Base-by-base conservation (phyloP, 2,329 filamentous ascomycete genomes). In the Stachybotrys echinatus region DNA sequence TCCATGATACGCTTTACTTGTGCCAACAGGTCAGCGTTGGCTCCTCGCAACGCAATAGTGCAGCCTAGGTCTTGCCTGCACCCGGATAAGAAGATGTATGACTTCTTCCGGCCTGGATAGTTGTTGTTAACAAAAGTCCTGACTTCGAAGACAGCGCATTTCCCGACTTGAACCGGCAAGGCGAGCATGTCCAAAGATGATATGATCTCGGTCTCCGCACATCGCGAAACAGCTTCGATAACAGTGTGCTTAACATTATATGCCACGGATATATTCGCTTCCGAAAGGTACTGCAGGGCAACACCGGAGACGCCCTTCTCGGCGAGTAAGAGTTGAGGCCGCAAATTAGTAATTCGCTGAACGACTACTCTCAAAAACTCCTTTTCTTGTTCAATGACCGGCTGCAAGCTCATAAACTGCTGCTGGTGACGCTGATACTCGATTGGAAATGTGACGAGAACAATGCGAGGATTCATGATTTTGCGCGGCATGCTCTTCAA, bases 231-330 rank as follows among this genome's bases (percentile, higher is more conserved):
- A 3, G 95, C 94, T 62, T 96, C 92, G 50, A 99, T 85, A 12
- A 99, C 94, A 0, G 92, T 95, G 31, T 89, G 84, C 65, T 99
- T 99, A 61, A 99, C 92, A 67, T 99, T 96, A 73, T 94, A 96
- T 1, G 87, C 92, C 12, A 96, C 95, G 3, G 92, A 88, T 54
- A 99, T 95, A 51, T 91, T 89, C 12, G 89, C 89, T 58, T 94
- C 85, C 19, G 91, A 87, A 2, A 99, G 77, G 57, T 95, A 89
- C 60, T 95, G 88, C 48, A 99, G 74, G 3, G 95, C 94, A 43
- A 96, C 76, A 1, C 94, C 92, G 3, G 94, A 94, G 14, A 99
- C 89, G 57, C 92, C 89, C 59, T 91, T 92, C 64, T 97, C 88
- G 1, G 94, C 90, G n/a, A 99, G 79, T 18, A 99, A 74, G 12